These are phyloP conservation scores for Termitomyces sp. DNA, from an alignment of 768 basidiomycete species.

Conservation along the genomic window DNA sequence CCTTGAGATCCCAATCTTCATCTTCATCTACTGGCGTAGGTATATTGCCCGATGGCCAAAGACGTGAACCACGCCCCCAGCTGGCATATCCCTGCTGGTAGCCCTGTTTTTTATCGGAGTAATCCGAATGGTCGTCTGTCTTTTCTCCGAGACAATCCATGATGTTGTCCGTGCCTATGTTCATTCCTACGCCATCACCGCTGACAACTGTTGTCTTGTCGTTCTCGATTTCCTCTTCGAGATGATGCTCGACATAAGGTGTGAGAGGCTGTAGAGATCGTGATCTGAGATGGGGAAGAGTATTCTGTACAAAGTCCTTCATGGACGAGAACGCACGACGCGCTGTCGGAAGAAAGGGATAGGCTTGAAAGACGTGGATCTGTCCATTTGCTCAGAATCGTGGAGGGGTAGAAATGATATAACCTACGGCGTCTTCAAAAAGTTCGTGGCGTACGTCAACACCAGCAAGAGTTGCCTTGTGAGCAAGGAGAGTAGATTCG, in stretches of 20 bases:
- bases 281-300: conserved; percentile 48
- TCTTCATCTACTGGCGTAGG: conserved; percentile 17
- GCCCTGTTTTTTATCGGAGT: conserved; percentile 7
- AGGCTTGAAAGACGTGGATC: conserved; percentile 90
- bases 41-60: conserved; percentile 18
- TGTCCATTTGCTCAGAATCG: conserved; percentile 20
- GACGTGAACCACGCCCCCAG: conserved; percentile 13
- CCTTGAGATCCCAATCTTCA: conserved; percentile 14
- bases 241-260: conserved; percentile 45
- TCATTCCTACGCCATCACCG: conserved; percentile 64
- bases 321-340: conserved; percentile 67
- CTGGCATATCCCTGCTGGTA: conserved; percentile 12
- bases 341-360: conserved; percentile 68
- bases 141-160: conserved; percentile 28
- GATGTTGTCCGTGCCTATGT: conserved; percentile 32
- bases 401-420: background rate
- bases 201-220: conserved; percentile 62
- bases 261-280: conserved; percentile 48
- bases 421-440: conserved; percentile 83
- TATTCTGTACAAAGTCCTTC: conserved; percentile 57
- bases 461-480: conserved; percentile 86
- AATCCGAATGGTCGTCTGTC: conserved; percentile 8
- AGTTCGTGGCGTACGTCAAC: conserved; percentile 84
- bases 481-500: conserved; percentile 85
- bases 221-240: conserved; percentile 68